A percentile compares a stretch with the other conserved stretches of the same genome.
Conservation (phyloP, 2,329 filamentous ascomycete species). For the Aurifilum marmelostoma region DNA sequence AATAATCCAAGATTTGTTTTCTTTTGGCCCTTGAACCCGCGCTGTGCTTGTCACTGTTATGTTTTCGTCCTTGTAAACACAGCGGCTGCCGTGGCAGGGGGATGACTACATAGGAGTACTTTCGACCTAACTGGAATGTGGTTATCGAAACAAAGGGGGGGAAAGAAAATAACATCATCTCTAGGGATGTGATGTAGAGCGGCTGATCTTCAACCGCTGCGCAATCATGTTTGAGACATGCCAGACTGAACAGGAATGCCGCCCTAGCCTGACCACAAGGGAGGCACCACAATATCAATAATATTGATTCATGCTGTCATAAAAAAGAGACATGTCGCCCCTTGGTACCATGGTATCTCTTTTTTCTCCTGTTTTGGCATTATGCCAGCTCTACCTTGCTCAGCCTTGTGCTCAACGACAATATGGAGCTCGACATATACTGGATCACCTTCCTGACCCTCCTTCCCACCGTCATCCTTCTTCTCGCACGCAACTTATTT, state of each 20-base stretch:
- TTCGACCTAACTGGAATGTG: not conserved
- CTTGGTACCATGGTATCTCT: not conserved
- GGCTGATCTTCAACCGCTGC: not conserved
- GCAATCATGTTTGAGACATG: conserved; percentile 6
- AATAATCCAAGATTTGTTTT: not conserved
- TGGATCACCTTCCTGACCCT: conserved; percentile 30
- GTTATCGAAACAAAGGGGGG: not conserved
- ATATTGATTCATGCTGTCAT: not conserved
- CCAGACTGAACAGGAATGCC: conserved; percentile 1
- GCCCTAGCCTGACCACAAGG: conserved; percentile 1
- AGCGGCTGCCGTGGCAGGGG: not conserved
- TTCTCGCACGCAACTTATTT: conserved; percentile 21
- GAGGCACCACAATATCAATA: not conserved
- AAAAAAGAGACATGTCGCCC: not conserved
- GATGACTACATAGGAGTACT: not conserved
- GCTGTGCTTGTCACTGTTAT: not conserved
- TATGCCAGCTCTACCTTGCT: not conserved
- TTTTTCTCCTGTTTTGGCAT: not conserved
- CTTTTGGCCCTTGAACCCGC: not conserved
- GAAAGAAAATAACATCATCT: not conserved
- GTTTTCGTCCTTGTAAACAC: not conserved
- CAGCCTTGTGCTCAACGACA: not conserved
- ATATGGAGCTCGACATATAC: conserved; percentile 31
- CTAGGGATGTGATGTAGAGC: not conserved
- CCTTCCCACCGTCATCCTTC: conserved; percentile 25